Conservation (phyloP, 176 grass and related monocot genomes). For the Paspalum vaginatum region DNA sequence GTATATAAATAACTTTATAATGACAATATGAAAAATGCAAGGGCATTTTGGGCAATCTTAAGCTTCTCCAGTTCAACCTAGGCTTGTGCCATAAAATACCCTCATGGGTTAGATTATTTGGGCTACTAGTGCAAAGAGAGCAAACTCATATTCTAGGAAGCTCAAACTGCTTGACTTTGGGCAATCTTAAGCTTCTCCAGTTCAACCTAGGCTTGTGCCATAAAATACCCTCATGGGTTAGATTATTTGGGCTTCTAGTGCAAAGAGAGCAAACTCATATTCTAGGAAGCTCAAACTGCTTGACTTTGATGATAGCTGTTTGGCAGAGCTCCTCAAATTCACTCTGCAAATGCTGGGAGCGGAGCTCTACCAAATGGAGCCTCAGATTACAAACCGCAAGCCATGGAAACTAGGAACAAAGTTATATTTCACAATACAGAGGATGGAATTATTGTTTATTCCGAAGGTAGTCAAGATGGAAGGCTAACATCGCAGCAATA, state of each 20-base stretch:
- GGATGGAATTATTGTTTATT: constrained; percentile 4
- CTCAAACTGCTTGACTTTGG: not conserved
- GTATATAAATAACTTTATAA: constrained; percentile 12
- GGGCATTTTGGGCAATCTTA: constrained; percentile 11
- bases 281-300: not conserved
- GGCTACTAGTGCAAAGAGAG: constrained; percentile 22
- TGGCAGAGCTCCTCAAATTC: too few species aligned
- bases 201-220: not conserved
- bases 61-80: not conserved
- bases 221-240: constrained; percentile 17
- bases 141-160: not conserved
- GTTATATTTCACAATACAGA: constrained; percentile 16
- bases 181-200: constrained; percentile 2
- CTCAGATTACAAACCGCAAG: not conserved
- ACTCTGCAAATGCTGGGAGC: too few species aligned
- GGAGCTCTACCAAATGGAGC: too few species aligned
- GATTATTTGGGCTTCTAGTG: constrained; percentile 32
- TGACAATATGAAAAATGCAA: not conserved
- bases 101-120: constrained; percentile 27
- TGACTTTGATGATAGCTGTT: too few species aligned
- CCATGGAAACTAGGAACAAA: constrained; percentile 22
- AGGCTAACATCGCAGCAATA: not conserved
- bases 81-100: not conserved
- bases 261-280: constrained; percentile 2
- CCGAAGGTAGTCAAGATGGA: not conserved